A percentile compares a stretch with the other conserved stretches of the same genome.
Conservation (phyloP, 1,284 basidiomycete genomes). For the Ustilago shanxiensis region DNA sequence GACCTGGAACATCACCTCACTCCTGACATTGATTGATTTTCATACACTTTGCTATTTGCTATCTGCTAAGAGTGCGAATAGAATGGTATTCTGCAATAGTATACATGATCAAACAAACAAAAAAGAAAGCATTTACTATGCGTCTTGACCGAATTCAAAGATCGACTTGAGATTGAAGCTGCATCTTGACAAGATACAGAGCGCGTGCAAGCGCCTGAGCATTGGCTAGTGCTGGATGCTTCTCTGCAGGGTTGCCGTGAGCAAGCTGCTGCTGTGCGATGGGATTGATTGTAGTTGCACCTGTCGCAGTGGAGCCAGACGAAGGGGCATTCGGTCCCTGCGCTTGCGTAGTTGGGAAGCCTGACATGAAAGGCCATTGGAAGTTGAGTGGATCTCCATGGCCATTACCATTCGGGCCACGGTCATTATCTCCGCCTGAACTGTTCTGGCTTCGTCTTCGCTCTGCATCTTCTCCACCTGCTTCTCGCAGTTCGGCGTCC, state of each 20-base stretch:
- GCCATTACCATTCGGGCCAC: constrained; percentile 10
- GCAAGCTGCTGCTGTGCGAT: constrained; percentile 32
- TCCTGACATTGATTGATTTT: background rate
- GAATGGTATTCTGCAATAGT: background rate
- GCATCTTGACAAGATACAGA: constrained; percentile 52
- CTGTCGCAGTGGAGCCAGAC: background rate
- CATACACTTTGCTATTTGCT: background rate
- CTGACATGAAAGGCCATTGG: constrained; percentile 51
- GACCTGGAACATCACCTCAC: constrained; percentile 30
- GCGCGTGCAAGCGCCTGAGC: constrained; percentile 46
- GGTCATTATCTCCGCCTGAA: constrained; percentile 1
- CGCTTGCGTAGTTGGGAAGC: constrained; percentile 27
- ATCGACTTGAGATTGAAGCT: constrained; percentile 34
- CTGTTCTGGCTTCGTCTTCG: background rate
- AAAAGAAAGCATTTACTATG: too few relatives aligned
- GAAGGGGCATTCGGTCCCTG: background rate
- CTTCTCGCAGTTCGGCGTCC: constrained; percentile 20
- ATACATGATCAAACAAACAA: background rate
- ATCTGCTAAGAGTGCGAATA: background rate
- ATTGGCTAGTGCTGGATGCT: constrained; percentile 51
- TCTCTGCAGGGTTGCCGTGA: constrained; percentile 45
- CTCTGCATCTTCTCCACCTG: background rate
- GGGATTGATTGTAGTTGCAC: constrained; percentile 12
- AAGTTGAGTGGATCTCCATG: constrained; percentile 27
- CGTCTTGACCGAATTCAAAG: constrained; percentile 7